Conservation (phyloP, 1,139 yeast genomes). For the Yamadazyma diddensiae region DNA sequence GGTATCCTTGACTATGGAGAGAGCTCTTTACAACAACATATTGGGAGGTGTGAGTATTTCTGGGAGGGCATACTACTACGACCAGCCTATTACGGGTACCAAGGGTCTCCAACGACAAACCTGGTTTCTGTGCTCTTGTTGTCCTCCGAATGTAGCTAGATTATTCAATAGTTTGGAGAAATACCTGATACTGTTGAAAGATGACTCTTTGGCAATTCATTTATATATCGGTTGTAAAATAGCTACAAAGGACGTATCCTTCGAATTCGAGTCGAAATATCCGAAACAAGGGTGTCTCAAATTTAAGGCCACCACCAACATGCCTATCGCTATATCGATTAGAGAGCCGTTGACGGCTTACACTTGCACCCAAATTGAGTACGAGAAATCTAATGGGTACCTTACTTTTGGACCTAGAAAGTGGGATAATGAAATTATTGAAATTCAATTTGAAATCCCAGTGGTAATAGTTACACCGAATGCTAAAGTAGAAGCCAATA, state of each 20-base stretch:
- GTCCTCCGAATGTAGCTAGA: conserved; percentile 22
- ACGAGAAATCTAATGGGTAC: conserved; percentile 9
- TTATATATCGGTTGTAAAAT: conserved; percentile 14
- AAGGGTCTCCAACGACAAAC: conserved; percentile 14
- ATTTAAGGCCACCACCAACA: conserved; percentile 5
- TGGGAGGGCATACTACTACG: conserved; percentile 16
- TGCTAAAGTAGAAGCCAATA: conserved; percentile 16
- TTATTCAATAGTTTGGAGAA: conserved; percentile 17
- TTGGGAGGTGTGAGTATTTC: conserved; percentile 18
- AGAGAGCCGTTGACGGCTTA: conserved; percentile 11
- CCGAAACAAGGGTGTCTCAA: conserved; percentile 12
- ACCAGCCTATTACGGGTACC: conserved; percentile 16
- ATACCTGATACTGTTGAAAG: conserved; percentile 9
- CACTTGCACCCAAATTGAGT: conserved; percentile 3
- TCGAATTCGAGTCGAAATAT: conserved; percentile 16
- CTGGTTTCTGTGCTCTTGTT: conserved; percentile 22
- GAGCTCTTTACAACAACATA: conserved; percentile 17
- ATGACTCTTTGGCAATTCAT: conserved; percentile 12
- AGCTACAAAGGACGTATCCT: conserved; percentile 3
- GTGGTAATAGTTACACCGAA: conserved; percentile 12
- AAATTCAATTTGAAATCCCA: conserved; percentile 13
- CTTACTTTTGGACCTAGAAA: conserved; percentile 8
- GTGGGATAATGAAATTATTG: conserved; percentile 10
- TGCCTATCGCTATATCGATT: conserved; percentile 10
- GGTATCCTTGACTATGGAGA: conserved; percentile 16